A percentile compares a stretch with the other conserved stretches of the same genome.
Conservation (phyloP, 176 grass and related monocot genomes). For the Dactylis glomerata region DNA sequence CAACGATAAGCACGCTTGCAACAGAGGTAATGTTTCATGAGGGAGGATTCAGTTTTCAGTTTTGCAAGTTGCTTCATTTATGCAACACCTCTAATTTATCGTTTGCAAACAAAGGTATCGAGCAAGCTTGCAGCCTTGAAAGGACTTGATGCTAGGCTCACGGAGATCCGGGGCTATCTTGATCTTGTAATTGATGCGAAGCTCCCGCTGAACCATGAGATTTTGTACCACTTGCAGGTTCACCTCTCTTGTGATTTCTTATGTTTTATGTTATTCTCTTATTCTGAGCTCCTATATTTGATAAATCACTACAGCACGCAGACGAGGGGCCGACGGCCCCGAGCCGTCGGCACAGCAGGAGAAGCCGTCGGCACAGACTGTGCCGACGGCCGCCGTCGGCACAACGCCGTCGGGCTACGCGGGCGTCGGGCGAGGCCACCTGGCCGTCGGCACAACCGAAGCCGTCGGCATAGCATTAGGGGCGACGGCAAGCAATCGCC, state of each 20-base stretch:
- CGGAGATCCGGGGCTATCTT: conserved; percentile 84
- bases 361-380: no score
- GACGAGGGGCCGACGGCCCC: no score
- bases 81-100: conserved; percentile 19
- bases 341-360: no score
- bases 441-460: no score
- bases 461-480: no score
- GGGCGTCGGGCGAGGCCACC: no score
- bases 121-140: conserved; percentile 94
- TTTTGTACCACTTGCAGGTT: conserved; percentile 98
- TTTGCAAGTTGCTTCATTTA: conserved; percentile 5
- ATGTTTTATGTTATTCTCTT: not conserved
- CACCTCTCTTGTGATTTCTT: not conserved
- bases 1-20: conserved; percentile 93
- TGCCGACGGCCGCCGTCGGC: no score
- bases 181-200: conserved; percentile 94
- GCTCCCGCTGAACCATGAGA: conserved; percentile 93
- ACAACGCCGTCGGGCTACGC: no score
- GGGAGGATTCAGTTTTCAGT: not conserved
- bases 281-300: not conserved
- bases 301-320: no score
- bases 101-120: conserved; percentile 52
- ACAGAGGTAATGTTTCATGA: conserved; percentile 64
- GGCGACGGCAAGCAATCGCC: no score
- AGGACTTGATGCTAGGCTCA: conserved; percentile 83